phyloP scores from a whole-genome alignment of 2,329 filamentous ascomycete genomes.

The Truncatella angustata region DNA sequence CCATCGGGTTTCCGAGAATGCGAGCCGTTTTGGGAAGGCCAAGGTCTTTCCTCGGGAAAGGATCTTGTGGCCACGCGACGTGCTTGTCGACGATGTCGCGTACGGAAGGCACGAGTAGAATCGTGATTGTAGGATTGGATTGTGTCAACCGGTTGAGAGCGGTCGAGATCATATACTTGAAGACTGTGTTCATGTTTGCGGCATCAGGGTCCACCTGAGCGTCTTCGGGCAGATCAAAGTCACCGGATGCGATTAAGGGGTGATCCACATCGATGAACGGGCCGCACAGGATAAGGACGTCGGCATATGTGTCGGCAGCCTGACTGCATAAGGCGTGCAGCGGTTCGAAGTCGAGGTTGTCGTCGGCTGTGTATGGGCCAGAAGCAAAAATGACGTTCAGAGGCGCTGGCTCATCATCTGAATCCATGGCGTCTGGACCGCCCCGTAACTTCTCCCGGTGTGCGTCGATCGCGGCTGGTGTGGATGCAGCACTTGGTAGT shows the following conservation, averaged over 20 bases:
- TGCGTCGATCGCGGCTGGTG: slow-evolving; percentile 60
- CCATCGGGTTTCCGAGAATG: slow-evolving; percentile 88
- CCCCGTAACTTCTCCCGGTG: slow-evolving; percentile 69
- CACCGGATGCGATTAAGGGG: slow-evolving; percentile 76
- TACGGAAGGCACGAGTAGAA: slow-evolving; percentile 79
- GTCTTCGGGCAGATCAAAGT: slow-evolving; percentile 72
- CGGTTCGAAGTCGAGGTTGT: slow-evolving; percentile 87
- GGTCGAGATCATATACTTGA: slow-evolving; percentile 75
- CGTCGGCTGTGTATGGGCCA: slow-evolving; percentile 89
- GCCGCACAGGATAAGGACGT: slow-evolving; percentile 76
- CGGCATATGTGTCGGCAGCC: slow-evolving; percentile 71
- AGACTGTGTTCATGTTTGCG: slow-evolving; percentile 77
- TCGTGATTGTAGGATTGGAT: slow-evolving; percentile 72
- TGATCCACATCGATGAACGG: slow-evolving; percentile 93
- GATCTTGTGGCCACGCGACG: slow-evolving; percentile 62
- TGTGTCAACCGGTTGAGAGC: slow-evolving; percentile 69
- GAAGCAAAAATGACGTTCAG: slow-evolving; percentile 75
- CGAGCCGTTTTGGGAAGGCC: slow-evolving; percentile 74
- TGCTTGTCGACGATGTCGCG: slow-evolving; percentile 66
- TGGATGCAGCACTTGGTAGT: slow-evolving; percentile 71
- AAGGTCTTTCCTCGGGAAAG: slow-evolving; percentile 66
- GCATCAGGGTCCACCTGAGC: slow-evolving; percentile 70
- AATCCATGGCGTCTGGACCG: slow-evolving; percentile 61
- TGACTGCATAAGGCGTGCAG: slow-evolving; percentile 77
- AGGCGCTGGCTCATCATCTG: slow-evolving; percentile 59